Percentiles rank a stretch among this genome's conserved stretches.
phyloP scores from a whole-genome alignment of 1,284 basidiomycete species.

The Rhodofomes roseus region DNA sequence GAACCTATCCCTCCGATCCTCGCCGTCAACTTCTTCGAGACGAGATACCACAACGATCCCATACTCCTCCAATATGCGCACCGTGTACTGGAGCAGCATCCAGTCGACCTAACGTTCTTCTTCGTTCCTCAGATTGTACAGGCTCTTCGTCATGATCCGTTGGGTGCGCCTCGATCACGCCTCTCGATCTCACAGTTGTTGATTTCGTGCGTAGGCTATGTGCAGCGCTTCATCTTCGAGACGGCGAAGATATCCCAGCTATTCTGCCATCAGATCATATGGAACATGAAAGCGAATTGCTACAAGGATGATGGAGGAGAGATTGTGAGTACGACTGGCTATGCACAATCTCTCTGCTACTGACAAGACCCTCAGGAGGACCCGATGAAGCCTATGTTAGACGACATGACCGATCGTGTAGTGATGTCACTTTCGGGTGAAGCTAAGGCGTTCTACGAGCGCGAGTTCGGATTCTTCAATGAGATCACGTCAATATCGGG shows the following conservation, averaged over 20 bases:
- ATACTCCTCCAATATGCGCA: slow-evolving; percentile 95
- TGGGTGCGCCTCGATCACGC: slow-evolving; percentile 48
- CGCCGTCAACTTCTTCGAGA: slow-evolving; percentile 86
- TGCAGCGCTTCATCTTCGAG: slow-evolving; percentile 94
- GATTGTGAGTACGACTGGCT: slow-evolving; percentile 48
- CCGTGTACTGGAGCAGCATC: slow-evolving; percentile 91
- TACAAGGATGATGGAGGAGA: slow-evolving; percentile 89
- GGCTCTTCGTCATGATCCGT: slow-evolving; percentile 83
- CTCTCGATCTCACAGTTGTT: background rate
- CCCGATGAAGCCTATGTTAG: slow-evolving; percentile 92
- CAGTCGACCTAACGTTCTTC: slow-evolving; percentile 96
- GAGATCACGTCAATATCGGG: slow-evolving; percentile 98
- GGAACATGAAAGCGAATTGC: slow-evolving; percentile 99
- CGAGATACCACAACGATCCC: slow-evolving; percentile 80
- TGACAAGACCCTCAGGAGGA: slow-evolving; percentile 60
- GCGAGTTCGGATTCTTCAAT: slow-evolving; percentile 95
- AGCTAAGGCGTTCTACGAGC: slow-evolving; percentile 88
- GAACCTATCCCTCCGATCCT: slow-evolving; percentile 85
- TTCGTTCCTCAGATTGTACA: slow-evolving; percentile 99
- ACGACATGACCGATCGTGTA: slow-evolving; percentile 81
- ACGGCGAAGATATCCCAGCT: slow-evolving; percentile 96
- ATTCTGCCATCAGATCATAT: slow-evolving; percentile 99
- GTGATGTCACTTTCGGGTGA: slow-evolving; percentile 88
- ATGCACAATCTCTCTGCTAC: background rate
- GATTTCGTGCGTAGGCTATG: slow-evolving; percentile 66